Base-by-base conservation (phyloP, 345 rosid genomes). In the Angophora floribunda region DNA sequence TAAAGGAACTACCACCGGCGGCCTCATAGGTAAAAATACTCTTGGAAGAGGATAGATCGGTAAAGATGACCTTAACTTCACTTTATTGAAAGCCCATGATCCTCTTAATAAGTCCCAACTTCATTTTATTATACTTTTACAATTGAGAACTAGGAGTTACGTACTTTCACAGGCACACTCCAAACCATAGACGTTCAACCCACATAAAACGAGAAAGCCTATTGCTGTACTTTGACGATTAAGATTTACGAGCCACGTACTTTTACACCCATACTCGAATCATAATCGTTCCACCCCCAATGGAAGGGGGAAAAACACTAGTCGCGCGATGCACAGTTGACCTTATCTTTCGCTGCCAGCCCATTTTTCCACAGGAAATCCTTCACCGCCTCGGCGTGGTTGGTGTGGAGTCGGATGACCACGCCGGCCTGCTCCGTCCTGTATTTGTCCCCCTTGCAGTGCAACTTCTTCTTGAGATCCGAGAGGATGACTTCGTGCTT, bases 321-420 rank as follows among this genome's bases (percentile, higher is more conserved):
- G 6, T 41, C 14, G 4, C 47, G 2, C 9, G 26, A 3, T 6
- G 82, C 9, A 41, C 28, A 41, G 28, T 10, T 1, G 89, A 97
- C 94, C 36, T 91, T 94, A 8, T 94, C 95, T 93, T 92, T 92
- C 91, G 93, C 92, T 87, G 92, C 98, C 45, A 97, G 67, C 52
- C 95, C 95, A 32, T 92, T 88, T 80, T 93, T 93, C 63, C 93
- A 90, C 59, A 97, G 96, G 88, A 97, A 97, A 1, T 94, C 89
- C 95, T 28, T 50, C 45, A 87, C 88, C 50, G 3, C 44, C 61
- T 10, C 12, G 11, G 24, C 3, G 7, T 2, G 98, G 91, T 95
- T 98, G 53, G 98, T 98, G 67, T 96, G 95, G 41, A 97, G 98
- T 86, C 95, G 98, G 85, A 96, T 96, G 87, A 95, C 93, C 90